Base-by-base conservation (phyloP, 225 moss, liverwort and hornwort species). In the Bryum argenteum region DNA sequence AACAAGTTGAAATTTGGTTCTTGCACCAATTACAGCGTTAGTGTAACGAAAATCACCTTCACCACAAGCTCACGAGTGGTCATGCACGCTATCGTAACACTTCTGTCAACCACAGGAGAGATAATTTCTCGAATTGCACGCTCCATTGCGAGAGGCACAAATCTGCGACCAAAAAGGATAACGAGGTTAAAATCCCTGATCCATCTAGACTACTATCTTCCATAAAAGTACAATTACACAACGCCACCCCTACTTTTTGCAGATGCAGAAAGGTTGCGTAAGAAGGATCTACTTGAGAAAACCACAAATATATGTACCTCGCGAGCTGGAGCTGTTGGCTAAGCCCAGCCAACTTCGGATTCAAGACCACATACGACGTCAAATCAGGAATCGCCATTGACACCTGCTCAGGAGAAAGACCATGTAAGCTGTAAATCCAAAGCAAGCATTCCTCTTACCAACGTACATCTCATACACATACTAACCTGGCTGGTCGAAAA, bases 111-210 rank as follows among this genome's bases (percentile, higher is more conserved):
- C 45, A 97, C 93, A 23, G 93, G 91, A 66, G 91, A 78, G 19
- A 97, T 91, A 16, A 93, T 97, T 76, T 97, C 96, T 58, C 93
- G 74, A 60, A 97, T 93, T 16, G 96, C 93, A 59, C 89, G 88
- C 86, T 97, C 96, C 96, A 97, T 97, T 20, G 91, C 96, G 65
- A 90, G 45, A 42, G 93, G 93, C 73, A 97, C 96, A 79, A 88
- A 82, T 77, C 95, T 95, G 79, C 64, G 81, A 74, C 63, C 57
- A 37, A 75, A 64, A 75, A 15, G 11, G 59, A 65, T 50, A 9
- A 15, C 40, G 11, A 66, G 24, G 8, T 69, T 65, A 58, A 24
- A 72, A 40, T 10, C 56, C 69, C 40, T 47, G 54, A 55, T 58
- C 33, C 45, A 75, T 24, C 37, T 18, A 20, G 62, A 67, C 50